These are phyloP conservation scores for Salix arbutifolia DNA, from an alignment of 345 rosid genomes.

Conservation along the genomic window DNA sequence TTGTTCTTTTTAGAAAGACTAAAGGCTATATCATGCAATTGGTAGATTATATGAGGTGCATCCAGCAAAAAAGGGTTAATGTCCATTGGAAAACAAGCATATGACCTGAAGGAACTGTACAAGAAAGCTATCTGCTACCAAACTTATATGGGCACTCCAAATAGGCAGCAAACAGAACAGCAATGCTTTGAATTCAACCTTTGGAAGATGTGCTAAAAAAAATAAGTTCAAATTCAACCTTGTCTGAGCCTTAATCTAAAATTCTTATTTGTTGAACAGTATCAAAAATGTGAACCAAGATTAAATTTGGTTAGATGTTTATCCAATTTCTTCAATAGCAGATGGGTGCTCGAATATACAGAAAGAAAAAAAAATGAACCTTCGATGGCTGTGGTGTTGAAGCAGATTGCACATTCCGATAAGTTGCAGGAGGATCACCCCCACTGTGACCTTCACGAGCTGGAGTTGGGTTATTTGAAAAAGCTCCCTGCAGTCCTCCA, in stretches of 20 bases:
- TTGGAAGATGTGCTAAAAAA: background rate
- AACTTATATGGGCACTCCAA: constrained; percentile 1
- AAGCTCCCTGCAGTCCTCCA: constrained; percentile 49
- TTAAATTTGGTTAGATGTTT: background rate
- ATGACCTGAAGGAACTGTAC: background rate
- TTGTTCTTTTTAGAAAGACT: background rate
- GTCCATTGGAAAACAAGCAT: constrained; percentile 5
- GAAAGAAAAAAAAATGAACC: constrained; percentile 35
- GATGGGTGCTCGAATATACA: background rate
- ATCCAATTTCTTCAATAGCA: background rate
- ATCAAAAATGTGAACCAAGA: background rate
- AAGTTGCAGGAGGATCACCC: constrained; percentile 29
- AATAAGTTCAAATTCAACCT: background rate
- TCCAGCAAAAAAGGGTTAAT: background rate
- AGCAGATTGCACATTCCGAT: constrained; percentile 38
- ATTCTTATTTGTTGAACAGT: background rate
- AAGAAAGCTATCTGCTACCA: background rate
- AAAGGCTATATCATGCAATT: background rate
- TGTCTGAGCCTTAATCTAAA: background rate
- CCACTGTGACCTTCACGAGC: constrained; percentile 46
- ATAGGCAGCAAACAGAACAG: background rate
- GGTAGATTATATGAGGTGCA: background rate
- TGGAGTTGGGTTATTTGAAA: constrained; percentile 41
- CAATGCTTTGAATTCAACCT: background rate
- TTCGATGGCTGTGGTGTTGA: constrained; percentile 40